Evolutionary conservation across 1,139 yeast species (phyloP).

Genomic region (Protomyces lactucae-debilis): DNA sequence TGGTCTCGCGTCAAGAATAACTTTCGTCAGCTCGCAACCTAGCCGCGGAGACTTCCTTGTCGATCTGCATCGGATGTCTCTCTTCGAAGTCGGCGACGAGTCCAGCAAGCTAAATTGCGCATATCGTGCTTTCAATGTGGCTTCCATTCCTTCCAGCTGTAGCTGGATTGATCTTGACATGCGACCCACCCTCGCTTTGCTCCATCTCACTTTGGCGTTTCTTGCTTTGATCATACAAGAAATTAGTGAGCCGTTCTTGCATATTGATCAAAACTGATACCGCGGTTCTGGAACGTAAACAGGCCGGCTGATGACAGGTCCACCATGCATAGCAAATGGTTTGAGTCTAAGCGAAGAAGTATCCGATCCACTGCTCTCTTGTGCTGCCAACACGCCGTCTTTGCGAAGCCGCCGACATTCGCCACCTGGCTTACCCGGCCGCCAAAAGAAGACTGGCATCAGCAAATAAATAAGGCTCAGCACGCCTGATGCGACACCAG

Average conservation of each 20-base stretch:
- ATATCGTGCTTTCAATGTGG: too few species aligned
- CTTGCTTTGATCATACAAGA: too few species aligned
- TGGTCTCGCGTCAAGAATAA: too few species aligned
- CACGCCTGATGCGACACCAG: conserved; percentile 6
- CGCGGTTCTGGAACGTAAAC: neutral
- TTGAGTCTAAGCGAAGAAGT: neutral
- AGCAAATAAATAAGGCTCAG: conserved; percentile 2
- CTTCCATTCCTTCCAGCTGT: too few species aligned
- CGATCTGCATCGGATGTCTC: too few species aligned
- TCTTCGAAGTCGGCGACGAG: too few species aligned
- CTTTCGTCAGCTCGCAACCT: too few species aligned
- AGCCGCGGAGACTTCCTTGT: too few species aligned
- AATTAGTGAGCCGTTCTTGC: too few species aligned
- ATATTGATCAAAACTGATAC: neutral
- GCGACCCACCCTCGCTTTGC: conserved; percentile 26
- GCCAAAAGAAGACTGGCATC: conserved; percentile 18
- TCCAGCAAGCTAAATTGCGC: too few species aligned
- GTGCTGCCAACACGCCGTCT: neutral
- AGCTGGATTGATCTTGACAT: too few species aligned
- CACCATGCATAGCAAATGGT: neutral
- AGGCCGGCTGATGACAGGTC: neutral
- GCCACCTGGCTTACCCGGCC: neutral
- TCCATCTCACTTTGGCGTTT: too few species aligned
- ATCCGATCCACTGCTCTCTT: neutral
- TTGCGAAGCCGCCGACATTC: conserved; percentile 10